phyloP scores from a whole-genome alignment of 75 land plant genomes.

The Selaginella tamariscina region DNA sequence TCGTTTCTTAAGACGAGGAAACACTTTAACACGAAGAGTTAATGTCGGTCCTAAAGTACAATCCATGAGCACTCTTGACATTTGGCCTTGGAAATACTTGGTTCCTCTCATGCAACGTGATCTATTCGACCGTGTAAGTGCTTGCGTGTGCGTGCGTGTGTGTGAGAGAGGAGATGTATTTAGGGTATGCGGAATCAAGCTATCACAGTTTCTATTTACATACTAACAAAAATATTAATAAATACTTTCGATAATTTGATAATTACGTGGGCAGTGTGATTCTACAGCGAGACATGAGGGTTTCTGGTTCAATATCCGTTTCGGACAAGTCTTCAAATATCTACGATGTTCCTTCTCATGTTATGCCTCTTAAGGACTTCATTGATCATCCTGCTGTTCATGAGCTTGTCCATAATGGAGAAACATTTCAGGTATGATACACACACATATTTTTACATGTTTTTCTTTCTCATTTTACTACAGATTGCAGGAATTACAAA shows the following conservation, averaged over 20 bases:
- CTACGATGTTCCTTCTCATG: conserved; percentile 24
- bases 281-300: conserved; percentile 17
- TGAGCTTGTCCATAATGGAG: conserved; percentile 90
- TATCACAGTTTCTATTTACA: no score
- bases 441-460: no score
- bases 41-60: conserved; percentile 24
- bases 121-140: conserved; percentile 66
- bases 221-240: no score
- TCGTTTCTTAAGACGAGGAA: conserved; percentile 46
- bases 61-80: conserved; percentile 62
- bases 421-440: conserved; percentile 99
- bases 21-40: conserved; percentile 14
- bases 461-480: not conserved
- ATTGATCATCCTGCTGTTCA: conserved; percentile 60
- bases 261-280: no score
- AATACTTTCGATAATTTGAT: no score
- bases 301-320: not conserved
- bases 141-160: not conserved
- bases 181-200: no score
- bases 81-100: conserved; percentile 98
- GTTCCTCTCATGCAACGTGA: conserved; percentile 97
- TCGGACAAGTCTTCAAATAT: not conserved
- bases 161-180: not conserved
- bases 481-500: conserved; percentile 88
- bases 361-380: conserved; percentile 68